Evolutionary conservation across 2,329 filamentous ascomycete species (phyloP).

Genomic region (Pseudocercospora cruenta): DNA sequence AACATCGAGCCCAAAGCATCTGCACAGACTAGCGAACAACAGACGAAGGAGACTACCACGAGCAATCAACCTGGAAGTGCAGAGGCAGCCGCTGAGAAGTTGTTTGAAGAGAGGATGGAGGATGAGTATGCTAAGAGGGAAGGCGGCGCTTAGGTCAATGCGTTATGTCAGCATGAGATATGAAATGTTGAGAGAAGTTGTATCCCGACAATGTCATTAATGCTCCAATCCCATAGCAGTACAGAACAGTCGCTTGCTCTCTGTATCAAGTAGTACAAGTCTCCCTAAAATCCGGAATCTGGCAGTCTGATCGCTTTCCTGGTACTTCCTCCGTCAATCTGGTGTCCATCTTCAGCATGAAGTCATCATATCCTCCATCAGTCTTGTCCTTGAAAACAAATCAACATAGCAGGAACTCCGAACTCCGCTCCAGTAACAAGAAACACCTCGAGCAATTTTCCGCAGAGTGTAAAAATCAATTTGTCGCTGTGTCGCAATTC

Average conservation of each 20-base stretch:
- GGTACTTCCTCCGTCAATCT: neutral
- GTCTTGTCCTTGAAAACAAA: neutral
- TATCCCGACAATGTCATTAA: neutral
- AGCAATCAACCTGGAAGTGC: slow-evolving; percentile 37
- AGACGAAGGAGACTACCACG: slow-evolving; percentile 27
- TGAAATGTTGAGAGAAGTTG: neutral
- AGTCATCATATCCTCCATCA: neutral
- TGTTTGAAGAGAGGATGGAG: slow-evolving; percentile 48
- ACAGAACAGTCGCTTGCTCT: neutral
- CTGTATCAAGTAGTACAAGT: neutral
- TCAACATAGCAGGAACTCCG: neutral
- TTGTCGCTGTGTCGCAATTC: no score
- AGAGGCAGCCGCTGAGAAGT: slow-evolving; percentile 39
- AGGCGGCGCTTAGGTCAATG: slow-evolving; percentile 42
- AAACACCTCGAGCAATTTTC: no score
- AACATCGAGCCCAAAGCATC: slow-evolving; percentile 29
- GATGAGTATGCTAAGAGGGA: slow-evolving; percentile 51
- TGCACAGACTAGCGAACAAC: slow-evolving; percentile 20
- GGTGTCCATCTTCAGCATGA: neutral
- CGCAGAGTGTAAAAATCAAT: no score
- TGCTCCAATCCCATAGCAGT: neutral
- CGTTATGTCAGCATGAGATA: neutral
- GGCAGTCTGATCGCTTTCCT: neutral
- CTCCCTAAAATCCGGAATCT: neutral
- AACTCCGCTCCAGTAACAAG: neutral